A percentile compares a stretch with the other conserved stretches of the same genome.
Evolutionary conservation across 1,284 basidiomycete genomes (phyloP).

Genomic region (Ganoderma multipileum): DNA sequence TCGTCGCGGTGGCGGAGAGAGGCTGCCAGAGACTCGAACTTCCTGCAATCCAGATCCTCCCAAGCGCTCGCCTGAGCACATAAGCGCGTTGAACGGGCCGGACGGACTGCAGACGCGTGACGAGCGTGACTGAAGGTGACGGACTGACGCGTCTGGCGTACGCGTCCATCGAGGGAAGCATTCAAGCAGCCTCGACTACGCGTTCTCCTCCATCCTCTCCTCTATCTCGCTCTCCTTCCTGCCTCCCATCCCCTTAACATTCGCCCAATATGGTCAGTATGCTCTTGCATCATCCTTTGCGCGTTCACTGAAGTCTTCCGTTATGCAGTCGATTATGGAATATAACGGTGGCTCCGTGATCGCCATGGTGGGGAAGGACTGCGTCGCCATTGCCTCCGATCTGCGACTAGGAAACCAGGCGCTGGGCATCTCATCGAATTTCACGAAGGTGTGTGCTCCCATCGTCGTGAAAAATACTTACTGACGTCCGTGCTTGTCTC

Average conservation of each 20-base stretch:
- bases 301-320: neutral
- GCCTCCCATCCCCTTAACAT: neutral
- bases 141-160: conserved; percentile 24
- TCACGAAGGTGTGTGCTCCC: conserved; percentile 79
- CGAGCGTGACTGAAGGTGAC: neutral
- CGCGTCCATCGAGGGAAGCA: conserved; percentile 10
- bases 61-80: no score
- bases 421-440: conserved; percentile 89
- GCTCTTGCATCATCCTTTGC: no score
- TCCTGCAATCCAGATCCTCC: no score
- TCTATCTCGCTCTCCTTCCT: neutral
- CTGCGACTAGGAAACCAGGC: conserved; percentile 92
- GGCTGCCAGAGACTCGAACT: no score
- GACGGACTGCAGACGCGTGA: conserved; percentile 13
- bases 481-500: neutral
- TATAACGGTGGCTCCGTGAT: conserved; percentile 97
- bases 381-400: conserved; percentile 98
- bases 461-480: neutral
- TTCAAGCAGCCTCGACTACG: conserved; percentile 4
- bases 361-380: conserved; percentile 99
- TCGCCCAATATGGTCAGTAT: conserved; percentile 26
- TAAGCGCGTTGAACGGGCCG: neutral
- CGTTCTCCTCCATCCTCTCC: conserved; percentile 12
- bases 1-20: no score
- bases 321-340: conserved; percentile 79